Conservation (phyloP, 345 rosid species). For the Kandelia obovata region DNA sequence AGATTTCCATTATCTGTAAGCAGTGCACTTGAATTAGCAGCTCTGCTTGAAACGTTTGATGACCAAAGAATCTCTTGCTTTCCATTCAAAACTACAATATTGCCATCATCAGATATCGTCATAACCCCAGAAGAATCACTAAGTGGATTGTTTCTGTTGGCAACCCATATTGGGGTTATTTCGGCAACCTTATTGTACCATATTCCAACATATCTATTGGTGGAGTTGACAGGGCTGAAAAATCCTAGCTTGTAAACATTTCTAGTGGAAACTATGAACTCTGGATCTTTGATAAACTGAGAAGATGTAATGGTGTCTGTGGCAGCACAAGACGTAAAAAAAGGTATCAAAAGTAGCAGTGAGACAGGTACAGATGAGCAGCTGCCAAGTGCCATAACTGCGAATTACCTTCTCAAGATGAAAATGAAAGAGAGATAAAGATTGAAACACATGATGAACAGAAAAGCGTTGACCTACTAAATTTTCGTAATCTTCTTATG, state of each 20-base stretch:
- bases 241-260: conserved; percentile 49
- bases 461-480: too few relatives aligned
- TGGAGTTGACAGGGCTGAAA: conserved; percentile 46
- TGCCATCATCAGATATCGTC: conserved; percentile 43
- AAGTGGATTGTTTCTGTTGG: conserved; percentile 57
- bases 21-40: not conserved
- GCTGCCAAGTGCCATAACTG: too few relatives aligned
- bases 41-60: conserved; percentile 5
- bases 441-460: too few relatives aligned
- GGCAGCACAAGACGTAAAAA: too few relatives aligned
- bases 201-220: conserved; percentile 52
- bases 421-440: too few relatives aligned
- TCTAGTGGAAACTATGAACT: too few relatives aligned
- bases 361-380: too few relatives aligned
- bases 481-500: too few relatives aligned
- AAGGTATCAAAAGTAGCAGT: too few relatives aligned
- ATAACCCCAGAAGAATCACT: conserved; percentile 40
- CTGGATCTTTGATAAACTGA: too few relatives aligned
- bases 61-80: conserved; percentile 44
- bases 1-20: conserved; percentile 13
- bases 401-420: too few relatives aligned
- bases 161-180: conserved; percentile 55
- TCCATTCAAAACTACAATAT: conserved; percentile 45
- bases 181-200: conserved; percentile 45
- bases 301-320: too few relatives aligned